A percentile compares a stretch with the other conserved stretches of the same genome.
Evolutionary conservation across 2,329 filamentous ascomycete species (phyloP).

Genomic region (Endothia cerciana): DNA sequence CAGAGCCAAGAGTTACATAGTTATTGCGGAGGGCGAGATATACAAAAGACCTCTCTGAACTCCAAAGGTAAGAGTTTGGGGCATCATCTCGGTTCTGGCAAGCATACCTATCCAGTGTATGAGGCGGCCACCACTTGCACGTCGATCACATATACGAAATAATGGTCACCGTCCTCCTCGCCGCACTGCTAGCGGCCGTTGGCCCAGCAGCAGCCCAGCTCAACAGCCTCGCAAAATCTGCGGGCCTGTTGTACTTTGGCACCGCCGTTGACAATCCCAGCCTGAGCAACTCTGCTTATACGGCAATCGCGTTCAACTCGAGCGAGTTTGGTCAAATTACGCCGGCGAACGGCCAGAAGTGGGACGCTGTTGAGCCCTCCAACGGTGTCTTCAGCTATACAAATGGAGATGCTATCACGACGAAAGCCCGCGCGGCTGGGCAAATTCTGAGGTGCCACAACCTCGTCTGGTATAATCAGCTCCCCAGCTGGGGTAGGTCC

Average conservation of each 20-base stretch:
- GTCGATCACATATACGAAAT: neutral
- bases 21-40: neutral
- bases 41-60: neutral
- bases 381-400: constrained; percentile 61
- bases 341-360: constrained; percentile 67
- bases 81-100: neutral
- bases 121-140: too few relatives aligned
- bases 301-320: constrained; percentile 56
- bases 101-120: neutral
- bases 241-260: constrained; percentile 57
- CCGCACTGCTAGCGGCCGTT: constrained; percentile 1
- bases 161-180: constrained; percentile 10
- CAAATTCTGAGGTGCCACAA: constrained; percentile 67
- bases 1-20: neutral
- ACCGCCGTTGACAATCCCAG: constrained; percentile 64
- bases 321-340: constrained; percentile 68
- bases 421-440: constrained; percentile 50
- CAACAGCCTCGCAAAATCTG: constrained; percentile 22
- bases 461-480: constrained; percentile 54
- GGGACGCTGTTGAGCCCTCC: constrained; percentile 64
- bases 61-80: neutral
- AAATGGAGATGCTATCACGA: constrained; percentile 56
- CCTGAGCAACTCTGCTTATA: constrained; percentile 58
- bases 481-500: constrained; percentile 52
- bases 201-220: constrained; percentile 29